These are phyloP conservation scores for Phytopythium boreale DNA, from an alignment of 352 stramenopile species.

Conservation along the genomic window DNA sequence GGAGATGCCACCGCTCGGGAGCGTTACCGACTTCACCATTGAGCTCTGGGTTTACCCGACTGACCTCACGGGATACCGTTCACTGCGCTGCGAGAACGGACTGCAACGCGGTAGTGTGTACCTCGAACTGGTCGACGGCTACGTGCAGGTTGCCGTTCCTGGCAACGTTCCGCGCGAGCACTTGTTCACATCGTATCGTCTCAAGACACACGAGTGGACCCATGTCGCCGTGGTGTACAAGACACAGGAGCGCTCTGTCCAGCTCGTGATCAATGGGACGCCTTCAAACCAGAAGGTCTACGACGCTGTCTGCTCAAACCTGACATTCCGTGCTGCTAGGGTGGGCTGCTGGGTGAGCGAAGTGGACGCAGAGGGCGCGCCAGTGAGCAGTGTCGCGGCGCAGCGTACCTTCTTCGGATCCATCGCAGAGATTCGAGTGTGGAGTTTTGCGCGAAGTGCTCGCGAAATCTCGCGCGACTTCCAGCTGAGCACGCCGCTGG, in stretches of 20 bases:
- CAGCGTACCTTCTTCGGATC: conserved; percentile 73
- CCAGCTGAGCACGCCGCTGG: conserved; percentile 57
- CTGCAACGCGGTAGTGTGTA: conserved; percentile 67
- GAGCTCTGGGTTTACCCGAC: conserved; percentile 81
- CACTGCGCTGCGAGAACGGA: conserved; percentile 73
- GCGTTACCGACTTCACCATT: conserved; percentile 64
- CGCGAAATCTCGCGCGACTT: conserved; percentile 59
- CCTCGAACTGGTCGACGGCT: conserved; percentile 63
- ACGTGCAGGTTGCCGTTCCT: conserved; percentile 66
- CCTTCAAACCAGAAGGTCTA: conserved; percentile 34
- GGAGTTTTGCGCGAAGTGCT: conserved; percentile 36
- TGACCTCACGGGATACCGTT: conserved; percentile 58
- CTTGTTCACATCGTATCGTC: conserved; percentile 49
- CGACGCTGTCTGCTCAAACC: conserved; percentile 30
- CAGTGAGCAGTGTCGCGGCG: conserved; percentile 23
- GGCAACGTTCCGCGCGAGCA: conserved; percentile 71
- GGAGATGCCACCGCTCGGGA: conserved; percentile 58
- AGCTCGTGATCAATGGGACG: conserved; percentile 59
- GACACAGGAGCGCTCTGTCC: conserved; percentile 14
- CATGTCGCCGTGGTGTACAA: conserved; percentile 67
- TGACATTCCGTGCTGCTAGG: conserved; percentile 52
- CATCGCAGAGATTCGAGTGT: conserved; percentile 75
- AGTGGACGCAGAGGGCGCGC: conserved; percentile 29
- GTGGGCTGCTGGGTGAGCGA: conserved; percentile 76
- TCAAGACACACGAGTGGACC: conserved; percentile 65